Base-by-base conservation (phyloP, 345 rosid genomes). In the Mercurialis annua region DNA sequence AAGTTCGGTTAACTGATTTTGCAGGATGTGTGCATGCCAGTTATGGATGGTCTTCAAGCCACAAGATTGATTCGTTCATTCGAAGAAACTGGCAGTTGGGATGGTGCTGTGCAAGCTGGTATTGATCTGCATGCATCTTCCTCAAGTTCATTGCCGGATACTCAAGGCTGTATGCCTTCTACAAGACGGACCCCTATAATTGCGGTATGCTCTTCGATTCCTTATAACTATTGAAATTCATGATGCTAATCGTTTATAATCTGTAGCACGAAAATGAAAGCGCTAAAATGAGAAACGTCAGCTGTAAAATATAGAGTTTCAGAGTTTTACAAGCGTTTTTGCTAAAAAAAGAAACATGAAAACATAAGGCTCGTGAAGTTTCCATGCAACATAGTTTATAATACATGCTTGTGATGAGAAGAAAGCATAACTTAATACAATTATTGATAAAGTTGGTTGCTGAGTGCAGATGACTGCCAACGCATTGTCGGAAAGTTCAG, bases 1-100 rank as follows among this genome's bases (percentile, higher is more conserved):
- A n/a, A n/a, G 21, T n/a, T 49, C 1, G 43, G 29, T 20, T 34
- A 26, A 56, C 42, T 34, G 6, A 62, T 51, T 21, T 66, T 73
- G 69, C 80, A 94, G 97, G 99, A 94, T 75, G 96, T 94, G 26
- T 87, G 86, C 86, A 90, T 94, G 97, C 99, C 99, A 1, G 86
- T 89, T 38, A 81, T 94, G 89, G 89, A 89, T 73, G 97, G 99
- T 69, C 84, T 91, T 53, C 78, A 91, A 85, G 99, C 99, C 27
- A 90, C 97, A 66, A 91, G 89, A 76, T 42, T 94, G 62, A 89
- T 90, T 67, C 96, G 99, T 46, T 86, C 95, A 11, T 90, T 83
- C 1, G 97, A 91, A 80, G 90, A 87, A 74, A 69, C 86, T 9
- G 92, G 99, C 15, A 87, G 69, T 16, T 93, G 99, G 99, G 84